Evolutionary conservation across 2,329 filamentous ascomycete species (phyloP).

Genomic region (Raffaelea albimanens): DNA sequence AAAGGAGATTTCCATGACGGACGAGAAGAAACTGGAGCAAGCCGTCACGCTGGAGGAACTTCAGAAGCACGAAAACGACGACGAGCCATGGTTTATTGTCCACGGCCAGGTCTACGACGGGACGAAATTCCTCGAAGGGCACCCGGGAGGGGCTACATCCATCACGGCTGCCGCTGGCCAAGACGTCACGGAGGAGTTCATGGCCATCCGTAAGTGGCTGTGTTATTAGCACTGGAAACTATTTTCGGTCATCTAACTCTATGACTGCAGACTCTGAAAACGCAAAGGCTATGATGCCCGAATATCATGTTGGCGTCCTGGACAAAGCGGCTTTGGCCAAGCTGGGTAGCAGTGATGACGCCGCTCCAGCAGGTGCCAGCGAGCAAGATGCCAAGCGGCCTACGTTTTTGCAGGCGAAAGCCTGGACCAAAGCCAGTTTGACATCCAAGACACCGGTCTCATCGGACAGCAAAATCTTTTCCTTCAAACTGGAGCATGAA

Average conservation of each 20-base stretch:
- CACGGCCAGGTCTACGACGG: slow-evolving; percentile 86
- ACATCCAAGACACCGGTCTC: slow-evolving; percentile 61
- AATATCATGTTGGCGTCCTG: slow-evolving; percentile 76
- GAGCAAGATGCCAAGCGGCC: slow-evolving; percentile 31
- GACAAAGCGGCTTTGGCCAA: slow-evolving; percentile 46
- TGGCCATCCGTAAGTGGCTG: slow-evolving; percentile 68
- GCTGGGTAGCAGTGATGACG: slow-evolving; percentile 33
- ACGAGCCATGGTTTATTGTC: slow-evolving; percentile 77
- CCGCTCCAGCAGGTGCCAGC: slow-evolving; percentile 2
- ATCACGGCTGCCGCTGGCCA: slow-evolving; percentile 75
- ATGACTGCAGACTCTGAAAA: slow-evolving; percentile 90
- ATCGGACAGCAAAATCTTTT: slow-evolving; percentile 72
- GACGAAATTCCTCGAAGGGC: slow-evolving; percentile 66
- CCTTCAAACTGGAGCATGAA: slow-evolving; percentile 65
- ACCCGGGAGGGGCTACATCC: slow-evolving; percentile 79
- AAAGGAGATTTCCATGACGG: slow-evolving; percentile 69
- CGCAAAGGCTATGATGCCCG: slow-evolving; percentile 80
- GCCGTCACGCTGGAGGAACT: slow-evolving; percentile 64
- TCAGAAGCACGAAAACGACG: slow-evolving; percentile 52
- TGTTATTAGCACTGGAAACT: too few relatives aligned
- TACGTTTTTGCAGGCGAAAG: slow-evolving; percentile 61
- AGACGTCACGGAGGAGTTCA: slow-evolving; percentile 80
- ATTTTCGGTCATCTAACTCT: too few relatives aligned
- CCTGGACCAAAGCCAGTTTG: slow-evolving; percentile 66
- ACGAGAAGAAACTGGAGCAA: slow-evolving; percentile 42